Base-by-base conservation (phyloP, 2,329 filamentous ascomycete species). In the Aspergillus ustus region DNA sequence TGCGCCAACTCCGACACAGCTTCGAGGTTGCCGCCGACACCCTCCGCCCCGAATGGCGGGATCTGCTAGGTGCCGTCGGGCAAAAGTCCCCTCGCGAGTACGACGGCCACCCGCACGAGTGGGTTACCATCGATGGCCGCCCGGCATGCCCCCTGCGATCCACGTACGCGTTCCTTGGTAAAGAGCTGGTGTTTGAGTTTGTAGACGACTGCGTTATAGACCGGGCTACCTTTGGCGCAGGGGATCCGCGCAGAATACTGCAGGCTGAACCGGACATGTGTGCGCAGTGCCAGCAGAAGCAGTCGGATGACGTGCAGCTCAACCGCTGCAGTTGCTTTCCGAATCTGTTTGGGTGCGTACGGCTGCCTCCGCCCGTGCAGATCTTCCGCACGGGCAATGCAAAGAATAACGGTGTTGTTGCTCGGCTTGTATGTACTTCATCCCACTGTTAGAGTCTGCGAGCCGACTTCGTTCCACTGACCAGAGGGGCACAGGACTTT, bases 311-410 rank as follows among this genome's bases (percentile, higher is more conserved):
- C 43, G 75, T 80, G 1, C 75, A 77, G 44, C 60, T 71, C 7
- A 87, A 86, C 67, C 71, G 73, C 6, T 87, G 84, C 67, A 77
- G 76, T 60, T 87, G 84, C 64, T 87, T 85, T 62, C 80, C 83
- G 1, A 78, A 78, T 3, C 73, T 86, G 0, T 87, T 84, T 60
- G 83, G 82, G 3, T 76, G 77, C 37, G 71, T 78, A 3, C 77
- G 75, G 57, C 72, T 72, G 17, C 72, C 74, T 9, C 68, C 75
- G 0, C 82, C 84, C 0, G 80, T 87, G 1, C 84, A 86, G 64
- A 74, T 86, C 9, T 84, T 83, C 66, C 79, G 80, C 19, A 86
- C 83, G 0, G 69, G 78, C 0, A 80, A 82, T 55, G 84, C 83
- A 5, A 83, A 82, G 55, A 85, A 85, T 67, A 87, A 87, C 58